Base-by-base conservation (phyloP, 1,284 basidiomycete species). In the Cutaneotrichosporon cavernicola region DNA sequence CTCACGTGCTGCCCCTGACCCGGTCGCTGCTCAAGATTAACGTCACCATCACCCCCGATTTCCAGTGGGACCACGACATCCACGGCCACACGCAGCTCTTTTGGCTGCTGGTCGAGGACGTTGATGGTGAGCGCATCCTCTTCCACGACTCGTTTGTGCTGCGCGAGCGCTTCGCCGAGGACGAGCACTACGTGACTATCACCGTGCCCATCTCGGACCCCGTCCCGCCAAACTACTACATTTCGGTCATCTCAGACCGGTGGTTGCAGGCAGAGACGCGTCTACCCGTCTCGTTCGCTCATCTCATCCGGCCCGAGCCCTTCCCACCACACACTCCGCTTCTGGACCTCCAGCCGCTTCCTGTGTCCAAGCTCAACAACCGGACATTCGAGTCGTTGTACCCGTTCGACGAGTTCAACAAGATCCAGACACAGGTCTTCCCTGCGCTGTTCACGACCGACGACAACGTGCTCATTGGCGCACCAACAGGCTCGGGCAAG, bases 401-500 rank as follows among this genome's bases (percentile, higher is more conserved):
- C 79, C 86, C 88, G 0, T 89, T 96, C 68, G 83, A 87, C 66
- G 87, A 86, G 0, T 97, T 98, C 85, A 99, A 99, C 86, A 98
- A 97, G 82, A 97, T 98, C 70, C 97, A 99, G 79, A 99, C 94
- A 0, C 97, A 99, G 81, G 93, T 97, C 43, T 99, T 98, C 88
- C 96, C 98, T 72, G 93, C 95, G 0, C 83, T 99, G 0, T 99
- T 96, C 80, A 95, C 92, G 0, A 90, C 92, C 0, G 94, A 98
- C 76, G 95, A 98, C 76, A 97, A 94, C 73, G 89, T 96, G 49
- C 92, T 99, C 75, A 88, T 99, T 63, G 95, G 94, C 30, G 96
- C 95, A 0, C 96, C 97, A 0, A 94, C 94, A 0, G 96, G 97
- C 11, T 93, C 91, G 64, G 96, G 97, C 36, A 99, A 99, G 85